Conservation (phyloP, 495 filamentous ascomycete genomes). For the Penicillium nucicola region DNA sequence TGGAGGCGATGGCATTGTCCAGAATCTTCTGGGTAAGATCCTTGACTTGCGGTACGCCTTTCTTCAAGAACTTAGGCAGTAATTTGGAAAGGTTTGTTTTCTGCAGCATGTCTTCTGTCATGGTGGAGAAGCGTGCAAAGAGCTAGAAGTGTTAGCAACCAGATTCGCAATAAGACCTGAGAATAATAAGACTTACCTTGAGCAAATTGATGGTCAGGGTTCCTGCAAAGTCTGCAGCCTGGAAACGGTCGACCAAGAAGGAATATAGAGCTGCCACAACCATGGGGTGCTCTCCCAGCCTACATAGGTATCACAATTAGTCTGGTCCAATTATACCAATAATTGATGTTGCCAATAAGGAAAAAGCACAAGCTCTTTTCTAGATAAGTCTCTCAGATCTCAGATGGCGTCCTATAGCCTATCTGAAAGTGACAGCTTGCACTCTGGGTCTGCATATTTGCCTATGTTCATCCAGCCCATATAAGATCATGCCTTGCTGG, state of each 20-base stretch:
- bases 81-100: slow-evolving; percentile 67
- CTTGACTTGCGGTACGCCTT: slow-evolving; percentile 61
- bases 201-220: slow-evolving; percentile 61
- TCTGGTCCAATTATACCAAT: slow-evolving; percentile 3
- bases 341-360: neutral
- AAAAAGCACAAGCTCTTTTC: slow-evolving; percentile 2
- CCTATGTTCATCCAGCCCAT: neutral
- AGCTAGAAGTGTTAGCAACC: slow-evolving; percentile 39
- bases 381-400: neutral
- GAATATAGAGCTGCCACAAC: slow-evolving; percentile 56
- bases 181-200: slow-evolving; percentile 41
- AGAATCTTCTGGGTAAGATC: slow-evolving; percentile 53
- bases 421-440: neutral
- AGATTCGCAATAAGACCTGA: neutral
- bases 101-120: slow-evolving; percentile 59
- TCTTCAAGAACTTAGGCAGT: slow-evolving; percentile 60
- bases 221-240: slow-evolving; percentile 62
- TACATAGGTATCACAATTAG: slow-evolving; percentile 35
- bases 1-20: slow-evolving; percentile 53
- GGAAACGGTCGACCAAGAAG: slow-evolving; percentile 64
- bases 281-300: slow-evolving; percentile 56
- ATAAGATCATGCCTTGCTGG: neutral
- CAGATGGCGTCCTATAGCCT: slow-evolving; percentile 1
- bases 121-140: slow-evolving; percentile 59
- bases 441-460: neutral